phyloP scores from a whole-genome alignment of 208 protist species.

The Leishmania aethiopica region DNA sequence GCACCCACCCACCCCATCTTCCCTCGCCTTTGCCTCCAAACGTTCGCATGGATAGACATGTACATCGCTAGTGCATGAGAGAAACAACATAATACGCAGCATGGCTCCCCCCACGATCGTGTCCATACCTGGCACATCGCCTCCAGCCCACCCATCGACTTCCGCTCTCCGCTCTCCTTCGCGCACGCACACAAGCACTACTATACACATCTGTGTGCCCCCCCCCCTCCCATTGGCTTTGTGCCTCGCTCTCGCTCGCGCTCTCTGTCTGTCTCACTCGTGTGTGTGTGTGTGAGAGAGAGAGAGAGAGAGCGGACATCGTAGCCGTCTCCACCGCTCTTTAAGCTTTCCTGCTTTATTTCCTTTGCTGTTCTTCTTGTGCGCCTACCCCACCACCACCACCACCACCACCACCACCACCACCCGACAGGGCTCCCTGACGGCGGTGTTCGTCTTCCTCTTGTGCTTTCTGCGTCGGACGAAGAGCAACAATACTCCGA shows the following conservation, averaged over 20 bases:
- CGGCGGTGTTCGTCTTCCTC: neutral
- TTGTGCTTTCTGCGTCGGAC: neutral
- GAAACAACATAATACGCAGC: neutral
- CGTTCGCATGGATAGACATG: neutral
- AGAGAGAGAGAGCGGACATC: neutral
- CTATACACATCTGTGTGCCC: neutral
- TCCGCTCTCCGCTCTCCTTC: neutral
- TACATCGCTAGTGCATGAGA: neutral
- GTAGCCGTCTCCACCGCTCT: neutral
- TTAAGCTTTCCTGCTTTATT: neutral
- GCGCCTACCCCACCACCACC: no score
- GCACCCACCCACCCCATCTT: neutral
- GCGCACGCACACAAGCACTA: neutral
- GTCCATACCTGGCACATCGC: neutral
- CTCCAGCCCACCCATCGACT: neutral
- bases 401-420: no score
- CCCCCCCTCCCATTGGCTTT: neutral
- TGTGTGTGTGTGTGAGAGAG: neutral
- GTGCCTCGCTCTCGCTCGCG: neutral
- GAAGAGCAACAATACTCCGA: neutral
- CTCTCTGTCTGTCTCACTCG: neutral
- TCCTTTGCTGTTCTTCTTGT: no score
- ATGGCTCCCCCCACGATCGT: neutral
- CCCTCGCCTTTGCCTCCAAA: neutral
- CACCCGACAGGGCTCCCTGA: neutral